These are phyloP conservation scores for Amylocarpus encephaloides DNA, from an alignment of 2,329 filamentous ascomycete species.

Conservation along the genomic window DNA sequence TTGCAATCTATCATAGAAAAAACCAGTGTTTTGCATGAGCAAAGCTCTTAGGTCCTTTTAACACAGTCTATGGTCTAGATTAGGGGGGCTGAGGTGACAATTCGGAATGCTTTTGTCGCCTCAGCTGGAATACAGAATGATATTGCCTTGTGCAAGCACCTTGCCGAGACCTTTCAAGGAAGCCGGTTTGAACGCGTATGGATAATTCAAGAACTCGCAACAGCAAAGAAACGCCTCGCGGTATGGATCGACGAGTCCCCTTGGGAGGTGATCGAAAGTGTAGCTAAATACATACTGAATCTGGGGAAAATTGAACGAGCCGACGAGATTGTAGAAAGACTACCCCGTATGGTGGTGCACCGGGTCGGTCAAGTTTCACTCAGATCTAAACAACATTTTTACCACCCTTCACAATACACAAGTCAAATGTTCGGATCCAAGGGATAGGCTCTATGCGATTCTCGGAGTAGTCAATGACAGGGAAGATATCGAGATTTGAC, in stretches of 20 bases:
- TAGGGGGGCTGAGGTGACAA: too few relatives aligned
- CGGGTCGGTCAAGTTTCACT: slow-evolving; percentile 7
- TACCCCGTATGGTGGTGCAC: slow-evolving; percentile 3
- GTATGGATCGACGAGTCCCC: not conserved
- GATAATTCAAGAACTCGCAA: slow-evolving; percentile 14
- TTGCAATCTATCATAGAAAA: too few relatives aligned
- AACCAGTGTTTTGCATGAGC: too few relatives aligned
- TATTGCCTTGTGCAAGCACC: not conserved
- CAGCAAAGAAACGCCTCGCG: not conserved
- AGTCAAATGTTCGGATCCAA: slow-evolving; percentile 7
- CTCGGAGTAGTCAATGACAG: slow-evolving; percentile 5
- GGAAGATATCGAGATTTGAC: slow-evolving; percentile 4
- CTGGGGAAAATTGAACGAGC: not conserved
- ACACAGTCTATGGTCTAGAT: too few relatives aligned
- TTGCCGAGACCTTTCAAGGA: not conserved
- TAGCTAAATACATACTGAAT: slow-evolving; percentile 2
- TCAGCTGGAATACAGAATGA: not conserved
- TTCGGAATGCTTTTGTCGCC: not conserved
- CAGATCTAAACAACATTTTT: slow-evolving; percentile 3
- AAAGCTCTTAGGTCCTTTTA: too few relatives aligned
- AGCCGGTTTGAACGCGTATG: slow-evolving; percentile 1
- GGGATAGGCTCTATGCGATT: slow-evolving; percentile 14
- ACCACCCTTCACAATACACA: slow-evolving; percentile 5
- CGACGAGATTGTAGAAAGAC: not conserved
- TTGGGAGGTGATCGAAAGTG: not conserved